Base-by-base conservation (phyloP, 2,329 filamentous ascomycete species). In the Sclerotinia sclerotiorum region DNA sequence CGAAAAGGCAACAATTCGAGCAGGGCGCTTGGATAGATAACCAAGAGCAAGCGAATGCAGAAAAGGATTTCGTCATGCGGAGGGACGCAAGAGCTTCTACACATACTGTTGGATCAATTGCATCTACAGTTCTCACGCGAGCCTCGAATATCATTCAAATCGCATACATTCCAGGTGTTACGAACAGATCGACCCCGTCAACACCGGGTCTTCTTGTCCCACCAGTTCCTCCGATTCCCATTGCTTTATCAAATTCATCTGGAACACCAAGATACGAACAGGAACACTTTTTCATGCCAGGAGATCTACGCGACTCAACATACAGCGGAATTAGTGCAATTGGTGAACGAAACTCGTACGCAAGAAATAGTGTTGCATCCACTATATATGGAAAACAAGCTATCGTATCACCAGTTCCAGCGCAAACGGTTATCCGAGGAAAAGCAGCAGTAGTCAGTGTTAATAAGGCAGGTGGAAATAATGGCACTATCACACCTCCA, bases 61-160 rank as follows among this genome's bases (percentile, higher is more conserved):
- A 85, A 77, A 83, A 85, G 81, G 82, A 84, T 72, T 85, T 84
- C 77, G 83, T 79, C 68, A 83, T 83, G 73, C 81, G 82, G 73
- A 79, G 84, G 72, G 85, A 87, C 74, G 84, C 88, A 72, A 85
- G 93, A 74, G 87, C 90, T 67, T 95, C 94, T 15, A 91, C 92
- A 56, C 88, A 95, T 78, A 92, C 92, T n/a, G 90, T 94, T 67
- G 87, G 90, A 76, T 98, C 94, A 17, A 93, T 99, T 77, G 95
- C 95, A 21, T 97, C 94, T 13, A 98, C 94, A 35, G 93, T 98
- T 69, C 86, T 97, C 70, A 98, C 95, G 24, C 89, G 95, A 71
- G 95, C 95, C 61, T 98, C 95, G 76, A 99, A 99, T 82, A 94
- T 99, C 78, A 99, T 99, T 76, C 95, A 98, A 81, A 99, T 99